Evolutionary conservation across 441 rosid species (phyloP).

Genomic region (Isatis lusitanica): DNA sequence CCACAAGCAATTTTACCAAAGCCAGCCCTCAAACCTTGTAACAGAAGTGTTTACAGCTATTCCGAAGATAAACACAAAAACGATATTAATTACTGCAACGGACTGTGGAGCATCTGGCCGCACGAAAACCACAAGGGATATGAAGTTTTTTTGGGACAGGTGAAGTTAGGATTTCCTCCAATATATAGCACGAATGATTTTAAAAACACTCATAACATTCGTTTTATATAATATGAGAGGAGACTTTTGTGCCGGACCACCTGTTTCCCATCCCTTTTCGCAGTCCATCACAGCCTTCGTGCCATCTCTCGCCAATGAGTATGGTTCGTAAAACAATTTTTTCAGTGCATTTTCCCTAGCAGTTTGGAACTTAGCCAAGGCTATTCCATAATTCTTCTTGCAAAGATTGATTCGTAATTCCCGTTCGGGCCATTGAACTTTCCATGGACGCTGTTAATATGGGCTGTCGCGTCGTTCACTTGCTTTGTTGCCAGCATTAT

Average conservation of each 20-base stretch:
- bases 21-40: no score
- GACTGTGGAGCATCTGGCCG: no score
- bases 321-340: background rate
- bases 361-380: background rate
- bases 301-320: background rate
- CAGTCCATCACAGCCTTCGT: conserved; percentile 1
- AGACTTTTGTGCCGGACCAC: conserved; percentile 10
- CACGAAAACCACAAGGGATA: no score
- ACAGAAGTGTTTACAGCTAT: no score
- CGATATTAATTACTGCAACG: no score
- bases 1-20: no score
- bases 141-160: no score
- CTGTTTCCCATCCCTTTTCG: background rate
- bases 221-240: conserved; percentile 13
- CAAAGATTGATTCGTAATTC: conserved; percentile 13
- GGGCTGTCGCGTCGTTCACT: conserved; percentile 8
- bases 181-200: background rate
- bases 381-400: background rate
- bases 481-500: background rate
- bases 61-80: no score
- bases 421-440: conserved; percentile 11
- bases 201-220: conserved; percentile 1
- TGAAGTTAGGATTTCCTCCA: no score
- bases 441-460: background rate
- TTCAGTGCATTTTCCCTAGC: conserved; percentile 9